Base-by-base conservation (phyloP, 495 filamentous ascomycete species). In the Geoglossum glabrum region DNA sequence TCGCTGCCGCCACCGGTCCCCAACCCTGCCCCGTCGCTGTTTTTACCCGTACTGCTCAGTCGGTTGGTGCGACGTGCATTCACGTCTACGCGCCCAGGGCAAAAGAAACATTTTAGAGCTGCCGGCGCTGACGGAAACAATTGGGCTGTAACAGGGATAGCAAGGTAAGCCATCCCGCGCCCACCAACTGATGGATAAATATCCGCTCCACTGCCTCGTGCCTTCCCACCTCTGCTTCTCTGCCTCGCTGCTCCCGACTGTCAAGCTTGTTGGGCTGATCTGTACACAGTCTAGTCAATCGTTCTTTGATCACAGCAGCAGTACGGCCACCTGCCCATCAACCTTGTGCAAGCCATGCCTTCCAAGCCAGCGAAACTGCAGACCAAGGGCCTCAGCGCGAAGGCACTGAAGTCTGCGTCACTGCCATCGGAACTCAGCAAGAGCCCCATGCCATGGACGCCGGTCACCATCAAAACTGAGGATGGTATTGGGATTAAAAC, bases 381-480 rank as follows among this genome's bases (percentile, higher is more conserved):
- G 49, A 52, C 49, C 1, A 52, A 52, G 30, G 49, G 49, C 17
- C 49, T 52, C 5, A 13, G 49, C 30, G 28, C 28, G 5, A 52
- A 52, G 15, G 19, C 56, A 31, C 21, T 88, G 62, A 78, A 85
- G 69, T 84, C 80, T 54, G 77, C 79, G 55, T 83, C 82, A 57
- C 87, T 90, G 64, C 87, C 87, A 23, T 86, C 86, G 17, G 85
- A 90, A 67, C 73, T 90, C 19, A 54, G 55, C 45, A 68, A 65
- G 46, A 78, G 73, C 45, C 78, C 78, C 26, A 71, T 77, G 54
- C 74, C 78, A 17, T 73, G 73, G 45, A 72, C 75, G 34, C 70
- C 75, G 8, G 69, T 70, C 60, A 60, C 74, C 64, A 73, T 79
- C 61, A 78, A 77, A 59, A 69, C 72, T 55, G 74, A 78, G 57